Base-by-base conservation (phyloP, 257 asterid genomes). In the Cinchona pubescens region DNA sequence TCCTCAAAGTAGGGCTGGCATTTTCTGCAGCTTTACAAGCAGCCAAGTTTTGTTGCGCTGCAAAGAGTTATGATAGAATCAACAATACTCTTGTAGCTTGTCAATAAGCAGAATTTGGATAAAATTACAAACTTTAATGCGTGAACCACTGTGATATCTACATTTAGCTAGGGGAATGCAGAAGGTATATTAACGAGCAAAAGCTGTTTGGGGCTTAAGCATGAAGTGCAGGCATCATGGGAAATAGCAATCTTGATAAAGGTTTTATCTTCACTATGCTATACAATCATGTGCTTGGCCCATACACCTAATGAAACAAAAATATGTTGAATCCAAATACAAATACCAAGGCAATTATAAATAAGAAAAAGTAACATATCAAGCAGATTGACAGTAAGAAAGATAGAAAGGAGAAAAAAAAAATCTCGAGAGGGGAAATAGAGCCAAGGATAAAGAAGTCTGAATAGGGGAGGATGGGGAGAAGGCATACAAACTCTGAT, bases 41-140 rank as follows among this genome's bases (percentile, higher is more conserved):
- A 37, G 86, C 67, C 55, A 89, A 73, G 84, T 80, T 81, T 83
- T 82, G 90, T 79, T 87, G 90, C 80, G 83, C 95, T 92, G 91
- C 74, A 68, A 45, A 77, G 75, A 73, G 53, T 78, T 59, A 35
- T 71, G 48, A 69, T 38, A n/a, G 56, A 62, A 79, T 62, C 43
- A 77, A 56, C 48, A 80, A 53, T 60, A 53, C 32, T 69, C 68
- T 43, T 72, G 62, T 37, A 43, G 67, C 48, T 48, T 68, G 66
- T 34, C 27, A n/a, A 9, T 40, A 45, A n/a, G 23, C 40, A 70
- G 21, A 46, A 5, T 5, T 6, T 59, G 42, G 23, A 43, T 46
- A 34, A 76, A 60, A 32, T 14, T 27, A 68, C 8, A 43, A 16
- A 58, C 11, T 32, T 7, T 34, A 29, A 55, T 40, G 3, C 30